Conservation (phyloP, 345 rosid genomes). For the Corymbia maculata region DNA sequence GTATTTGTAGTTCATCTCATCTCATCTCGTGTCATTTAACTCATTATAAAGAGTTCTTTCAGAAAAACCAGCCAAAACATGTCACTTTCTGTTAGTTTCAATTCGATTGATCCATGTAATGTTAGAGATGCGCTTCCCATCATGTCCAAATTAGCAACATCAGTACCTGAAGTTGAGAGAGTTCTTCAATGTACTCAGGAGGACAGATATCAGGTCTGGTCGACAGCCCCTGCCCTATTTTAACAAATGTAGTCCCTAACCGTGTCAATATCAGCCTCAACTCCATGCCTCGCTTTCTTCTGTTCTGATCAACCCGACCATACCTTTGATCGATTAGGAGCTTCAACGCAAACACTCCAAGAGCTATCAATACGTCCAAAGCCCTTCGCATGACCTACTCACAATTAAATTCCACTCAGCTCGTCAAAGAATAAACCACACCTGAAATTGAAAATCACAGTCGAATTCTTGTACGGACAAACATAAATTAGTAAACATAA, state of each 20-base stretch:
- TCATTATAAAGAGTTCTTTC: background rate
- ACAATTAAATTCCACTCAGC: background rate
- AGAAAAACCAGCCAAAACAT: background rate
- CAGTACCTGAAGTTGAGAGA: slow-evolving; percentile 80
- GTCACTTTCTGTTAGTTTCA: background rate
- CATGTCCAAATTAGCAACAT: background rate
- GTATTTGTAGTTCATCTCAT: background rate
- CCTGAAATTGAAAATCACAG: background rate
- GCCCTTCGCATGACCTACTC: slow-evolving; percentile 61
- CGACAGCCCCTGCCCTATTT: slow-evolving; percentile 89
- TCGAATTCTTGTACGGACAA: background rate
- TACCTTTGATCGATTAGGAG: slow-evolving; percentile 52
- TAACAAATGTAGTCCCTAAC: slow-evolving; percentile 90
- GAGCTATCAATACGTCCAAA: slow-evolving; percentile 46
- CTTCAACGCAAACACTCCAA: slow-evolving; percentile 58
- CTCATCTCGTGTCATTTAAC: background rate
- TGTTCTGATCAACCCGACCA: slow-evolving; percentile 48
- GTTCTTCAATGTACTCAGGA: slow-evolving; percentile 82
- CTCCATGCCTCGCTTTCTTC: slow-evolving; percentile 59
- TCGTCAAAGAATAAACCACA: background rate
- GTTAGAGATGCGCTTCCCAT: background rate
- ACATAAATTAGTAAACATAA: background rate
- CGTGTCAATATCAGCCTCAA: slow-evolving; percentile 61
- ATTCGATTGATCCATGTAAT: background rate
- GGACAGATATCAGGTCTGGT: slow-evolving; percentile 96